These are phyloP conservation scores for Paracorniculantispora psalliotae DNA, from an alignment of 2,329 filamentous ascomycete genomes.

Conservation along the genomic window DNA sequence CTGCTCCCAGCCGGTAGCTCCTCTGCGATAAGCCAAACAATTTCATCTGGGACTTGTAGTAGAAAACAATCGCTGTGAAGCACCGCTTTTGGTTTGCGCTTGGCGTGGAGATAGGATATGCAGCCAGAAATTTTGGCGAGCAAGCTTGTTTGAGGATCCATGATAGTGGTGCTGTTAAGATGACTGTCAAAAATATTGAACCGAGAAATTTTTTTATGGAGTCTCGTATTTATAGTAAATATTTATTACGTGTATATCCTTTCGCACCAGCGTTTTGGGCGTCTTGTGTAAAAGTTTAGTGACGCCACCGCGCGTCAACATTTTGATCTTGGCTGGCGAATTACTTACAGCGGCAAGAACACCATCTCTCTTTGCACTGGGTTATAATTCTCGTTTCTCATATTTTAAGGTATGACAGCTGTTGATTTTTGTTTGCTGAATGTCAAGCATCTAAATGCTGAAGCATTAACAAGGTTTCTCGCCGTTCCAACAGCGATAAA, in stretches of 20 bases:
- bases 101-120: not conserved
- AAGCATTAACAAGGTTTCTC: conserved; percentile 5
- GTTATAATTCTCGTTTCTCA: too few relatives aligned
- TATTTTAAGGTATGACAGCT: too few relatives aligned
- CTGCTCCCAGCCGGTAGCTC: not conserved
- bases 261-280: not conserved
- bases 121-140: too few relatives aligned
- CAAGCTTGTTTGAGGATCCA: not conserved
- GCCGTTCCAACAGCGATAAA: not conserved
- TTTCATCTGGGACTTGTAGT: not conserved
- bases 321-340: not conserved
- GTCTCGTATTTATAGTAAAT: too few relatives aligned
- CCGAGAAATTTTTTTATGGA: too few relatives aligned
- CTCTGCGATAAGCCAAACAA: not conserved
- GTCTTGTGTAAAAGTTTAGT: not conserved
- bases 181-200: not conserved
- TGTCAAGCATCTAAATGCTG: not conserved
- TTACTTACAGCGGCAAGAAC: too few relatives aligned
- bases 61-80: not conserved
- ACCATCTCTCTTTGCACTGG: too few relatives aligned
- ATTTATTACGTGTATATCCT: not conserved
- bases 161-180: not conserved
- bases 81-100: not conserved
- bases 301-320: not conserved
- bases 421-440: not conserved